Percentiles rank a stretch among this genome's conserved stretches.
These are phyloP conservation scores for Kurtzmaniella quercitrusa DNA, from an alignment of 1,139 yeast genomes.

Conservation along the genomic window DNA sequence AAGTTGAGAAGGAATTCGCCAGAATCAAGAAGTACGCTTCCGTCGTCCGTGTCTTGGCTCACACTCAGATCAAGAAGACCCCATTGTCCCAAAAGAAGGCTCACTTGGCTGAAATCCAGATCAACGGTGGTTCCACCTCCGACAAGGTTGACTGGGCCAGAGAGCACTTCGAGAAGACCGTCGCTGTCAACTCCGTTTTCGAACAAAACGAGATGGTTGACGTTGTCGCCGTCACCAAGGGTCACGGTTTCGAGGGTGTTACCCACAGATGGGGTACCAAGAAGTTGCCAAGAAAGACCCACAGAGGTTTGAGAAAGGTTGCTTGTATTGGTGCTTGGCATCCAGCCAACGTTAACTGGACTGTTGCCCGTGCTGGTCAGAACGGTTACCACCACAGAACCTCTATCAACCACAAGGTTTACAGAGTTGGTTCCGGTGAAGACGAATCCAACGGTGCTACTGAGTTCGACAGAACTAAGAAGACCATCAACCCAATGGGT, in stretches of 20 bases:
- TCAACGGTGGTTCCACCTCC: slow-evolving; percentile 98
- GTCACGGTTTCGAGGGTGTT: slow-evolving; percentile 99
- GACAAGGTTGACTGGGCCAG: slow-evolving; percentile 99
- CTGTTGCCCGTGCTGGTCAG: slow-evolving; percentile 99
- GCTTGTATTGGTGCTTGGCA: slow-evolving; percentile 99
- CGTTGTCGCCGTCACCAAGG: slow-evolving; percentile 98
- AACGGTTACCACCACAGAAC: slow-evolving; percentile 99
- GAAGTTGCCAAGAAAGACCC: slow-evolving; percentile 99
- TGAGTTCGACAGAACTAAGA: slow-evolving; percentile 98
- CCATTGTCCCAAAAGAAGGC: slow-evolving; percentile 99
- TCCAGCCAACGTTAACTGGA: slow-evolving; percentile 99
- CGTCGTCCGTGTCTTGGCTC: slow-evolving; percentile 98
- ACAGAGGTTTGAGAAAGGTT: slow-evolving; percentile 99
- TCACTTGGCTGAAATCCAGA: slow-evolving; percentile 98
- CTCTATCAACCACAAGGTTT: slow-evolving; percentile 99
- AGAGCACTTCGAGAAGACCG: slow-evolving; percentile 99
- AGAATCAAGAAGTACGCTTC: slow-evolving; percentile 98
- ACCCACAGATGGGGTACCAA: slow-evolving; percentile 99
- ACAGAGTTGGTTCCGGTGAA: slow-evolving; percentile 97
- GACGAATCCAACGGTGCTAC: slow-evolving; percentile 95
- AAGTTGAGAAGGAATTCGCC: slow-evolving; percentile 93
- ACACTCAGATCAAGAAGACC: slow-evolving; percentile 99
- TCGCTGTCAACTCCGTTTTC: slow-evolving; percentile 89
- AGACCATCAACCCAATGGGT: slow-evolving; percentile 99
- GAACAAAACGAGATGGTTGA: slow-evolving; percentile 99